Evolutionary conservation across 2,329 filamentous ascomycete species (phyloP).

Genomic region (Cladophialophora psammophila): DNA sequence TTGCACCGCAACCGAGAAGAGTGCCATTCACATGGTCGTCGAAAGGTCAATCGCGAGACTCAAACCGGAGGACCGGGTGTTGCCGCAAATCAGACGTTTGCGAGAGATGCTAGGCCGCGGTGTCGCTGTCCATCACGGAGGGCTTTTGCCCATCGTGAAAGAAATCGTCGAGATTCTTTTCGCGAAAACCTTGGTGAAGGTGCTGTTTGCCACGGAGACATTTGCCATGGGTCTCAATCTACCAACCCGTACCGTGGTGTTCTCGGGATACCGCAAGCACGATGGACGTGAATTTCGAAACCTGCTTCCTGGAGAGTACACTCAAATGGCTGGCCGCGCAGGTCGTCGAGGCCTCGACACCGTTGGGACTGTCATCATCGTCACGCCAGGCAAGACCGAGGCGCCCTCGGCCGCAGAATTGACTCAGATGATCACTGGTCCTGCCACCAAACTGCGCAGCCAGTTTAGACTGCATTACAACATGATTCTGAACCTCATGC

Average conservation of each 20-base stretch:
- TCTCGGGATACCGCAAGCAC: conserved; percentile 95
- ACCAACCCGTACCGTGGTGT: conserved; percentile 94
- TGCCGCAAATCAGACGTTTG: conserved; percentile 92
- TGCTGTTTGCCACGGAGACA: conserved; percentile 96
- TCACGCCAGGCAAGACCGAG: conserved; percentile 80
- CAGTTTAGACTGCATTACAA: conserved; percentile 98
- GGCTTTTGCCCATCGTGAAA: conserved; percentile 93
- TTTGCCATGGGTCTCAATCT: conserved; percentile 98
- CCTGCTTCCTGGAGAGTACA: conserved; percentile 92
- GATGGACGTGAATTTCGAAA: conserved; percentile 93
- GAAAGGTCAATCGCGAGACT: conserved; percentile 91
- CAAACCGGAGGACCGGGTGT: conserved; percentile 83
- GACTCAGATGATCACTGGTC: conserved; percentile 92
- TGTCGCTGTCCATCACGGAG: conserved; percentile 95
- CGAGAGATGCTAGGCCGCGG: conserved; percentile 85
- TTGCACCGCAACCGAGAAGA: conserved; percentile 92
- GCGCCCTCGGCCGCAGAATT: conserved; percentile 84
- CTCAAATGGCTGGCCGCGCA: conserved; percentile 96
- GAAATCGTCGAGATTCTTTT: conserved; percentile 97
- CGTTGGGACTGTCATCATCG: conserved; percentile 93
- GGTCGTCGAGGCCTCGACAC: conserved; percentile 91
- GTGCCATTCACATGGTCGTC: conserved; percentile 95
- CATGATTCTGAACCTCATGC: conserved; percentile 95
- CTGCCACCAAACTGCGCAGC: conserved; percentile 91
- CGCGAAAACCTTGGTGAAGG: conserved; percentile 91